Evolutionary conservation across 805 yeast genomes (phyloP).

Genomic region (Saturnispora halmiae): DNA sequence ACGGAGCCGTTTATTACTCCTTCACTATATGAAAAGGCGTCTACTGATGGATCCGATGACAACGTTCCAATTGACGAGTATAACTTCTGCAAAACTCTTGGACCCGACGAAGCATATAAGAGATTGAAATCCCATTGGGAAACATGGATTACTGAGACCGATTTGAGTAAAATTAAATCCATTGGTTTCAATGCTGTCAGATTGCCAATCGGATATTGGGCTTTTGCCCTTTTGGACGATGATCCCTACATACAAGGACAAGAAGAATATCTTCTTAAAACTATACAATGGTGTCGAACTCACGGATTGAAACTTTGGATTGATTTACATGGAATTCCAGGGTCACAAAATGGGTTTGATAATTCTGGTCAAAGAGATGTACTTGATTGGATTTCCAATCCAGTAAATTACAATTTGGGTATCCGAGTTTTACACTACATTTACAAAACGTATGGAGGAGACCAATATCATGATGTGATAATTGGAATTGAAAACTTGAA

Average conservation of each 20-base stretch:
- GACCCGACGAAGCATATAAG: slow-evolving; percentile 34
- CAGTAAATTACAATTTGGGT: slow-evolving; percentile 39
- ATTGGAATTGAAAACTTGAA: slow-evolving; percentile 63
- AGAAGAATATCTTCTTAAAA: slow-evolving; percentile 58
- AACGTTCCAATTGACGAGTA: slow-evolving; percentile 55
- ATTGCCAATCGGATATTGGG: slow-evolving; percentile 95
- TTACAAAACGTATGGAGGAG: slow-evolving; percentile 43
- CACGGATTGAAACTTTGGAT: slow-evolving; percentile 72
- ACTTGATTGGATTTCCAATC: slow-evolving; percentile 34
- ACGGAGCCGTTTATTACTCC: slow-evolving; percentile 68
- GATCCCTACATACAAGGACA: slow-evolving; percentile 92
- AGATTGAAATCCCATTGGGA: slow-evolving; percentile 47
- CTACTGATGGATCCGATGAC: slow-evolving; percentile 8
- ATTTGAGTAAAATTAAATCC: slow-evolving; percentile 40
- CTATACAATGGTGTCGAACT: slow-evolving; percentile 64
- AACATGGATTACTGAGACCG: slow-evolving; percentile 49
- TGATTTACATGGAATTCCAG: slow-evolving; percentile 94
- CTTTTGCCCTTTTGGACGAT: slow-evolving; percentile 46
- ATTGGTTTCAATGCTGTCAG: slow-evolving; percentile 72
- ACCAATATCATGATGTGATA: slow-evolving; percentile 44
- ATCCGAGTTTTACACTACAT: slow-evolving; percentile 41
- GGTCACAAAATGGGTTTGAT: slow-evolving; percentile 93
- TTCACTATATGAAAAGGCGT: slow-evolving; percentile 37
- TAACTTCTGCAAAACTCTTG: slow-evolving; percentile 40
- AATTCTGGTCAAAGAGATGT: slow-evolving; percentile 72